Evolutionary conservation across 1,284 basidiomycete species (phyloP).

Genomic region (Rhodotorula sp.): DNA sequence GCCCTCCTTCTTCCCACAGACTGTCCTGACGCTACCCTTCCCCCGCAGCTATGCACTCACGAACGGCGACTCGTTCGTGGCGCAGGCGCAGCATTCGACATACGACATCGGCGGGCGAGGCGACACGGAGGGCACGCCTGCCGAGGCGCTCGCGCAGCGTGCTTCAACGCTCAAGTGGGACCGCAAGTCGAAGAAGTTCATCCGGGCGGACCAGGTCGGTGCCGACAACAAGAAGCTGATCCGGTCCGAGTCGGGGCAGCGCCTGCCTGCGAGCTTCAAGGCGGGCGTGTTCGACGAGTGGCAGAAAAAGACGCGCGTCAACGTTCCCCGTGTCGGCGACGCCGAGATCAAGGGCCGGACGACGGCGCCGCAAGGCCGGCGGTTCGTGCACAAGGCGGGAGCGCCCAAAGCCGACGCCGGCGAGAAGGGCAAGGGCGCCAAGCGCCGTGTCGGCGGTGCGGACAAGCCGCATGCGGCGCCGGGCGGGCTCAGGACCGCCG

Average conservation of each 20-base stretch:
- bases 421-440: constrained; percentile 30
- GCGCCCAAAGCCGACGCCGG: constrained; percentile 26
- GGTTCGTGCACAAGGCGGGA: constrained; percentile 41
- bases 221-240: constrained; percentile 95
- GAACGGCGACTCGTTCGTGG: constrained; percentile 75
- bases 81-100: constrained; percentile 75
- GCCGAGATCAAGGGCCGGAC: constrained; percentile 56
- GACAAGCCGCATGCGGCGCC: constrained; percentile 47
- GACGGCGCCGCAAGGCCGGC: constrained; percentile 28
- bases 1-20: neutral
- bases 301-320: constrained; percentile 73
- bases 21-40: neutral
- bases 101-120: constrained; percentile 82
- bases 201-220: constrained; percentile 78
- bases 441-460: constrained; percentile 38
- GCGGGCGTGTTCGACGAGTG: constrained; percentile 94
- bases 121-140: constrained; percentile 58
- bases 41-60: constrained; percentile 74
- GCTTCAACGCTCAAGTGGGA: constrained; percentile 79
- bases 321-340: constrained; percentile 80
- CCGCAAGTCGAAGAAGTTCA: constrained; percentile 93
- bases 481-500: constrained; percentile 63
- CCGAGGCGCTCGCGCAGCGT: constrained; percentile 65
- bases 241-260: constrained; percentile 85
- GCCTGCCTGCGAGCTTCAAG: constrained; percentile 90